A percentile compares a stretch with the other conserved stretches of the same genome.
Evolutionary conservation across 352 stramenopile genomes (phyloP).

Genomic region (Phytophthora fragariaefolia): DNA sequence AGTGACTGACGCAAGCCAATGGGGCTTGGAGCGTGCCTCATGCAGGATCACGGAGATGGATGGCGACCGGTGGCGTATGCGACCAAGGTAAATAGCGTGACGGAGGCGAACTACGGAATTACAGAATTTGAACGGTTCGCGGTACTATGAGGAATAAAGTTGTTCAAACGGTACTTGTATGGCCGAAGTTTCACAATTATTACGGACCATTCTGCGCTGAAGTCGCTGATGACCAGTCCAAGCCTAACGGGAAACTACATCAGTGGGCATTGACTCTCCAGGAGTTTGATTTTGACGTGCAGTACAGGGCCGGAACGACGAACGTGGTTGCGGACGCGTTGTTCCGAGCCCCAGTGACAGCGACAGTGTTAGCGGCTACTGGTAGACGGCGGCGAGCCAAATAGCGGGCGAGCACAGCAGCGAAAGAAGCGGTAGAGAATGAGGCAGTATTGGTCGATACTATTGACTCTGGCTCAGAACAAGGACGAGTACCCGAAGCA

Average conservation of each 20-base stretch:
- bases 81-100: neutral
- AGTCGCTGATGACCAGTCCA: neutral
- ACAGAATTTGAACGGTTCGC: neutral
- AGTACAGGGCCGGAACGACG: constrained; percentile 15
- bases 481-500: too few species aligned
- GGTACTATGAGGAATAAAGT: too few species aligned
- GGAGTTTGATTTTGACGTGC: constrained; percentile 28
- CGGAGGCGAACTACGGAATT: neutral
- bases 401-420: too few species aligned
- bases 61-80: constrained; percentile 1
- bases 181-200: neutral
- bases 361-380: neutral
- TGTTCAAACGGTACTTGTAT: neutral
- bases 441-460: too few species aligned
- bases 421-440: too few species aligned
- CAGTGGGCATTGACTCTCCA: constrained; percentile 30
- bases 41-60: neutral
- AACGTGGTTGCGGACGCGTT: constrained; percentile 26
- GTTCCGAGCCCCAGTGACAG: constrained; percentile 8
- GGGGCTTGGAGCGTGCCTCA: neutral
- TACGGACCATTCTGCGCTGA: too few species aligned
- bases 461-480: too few species aligned
- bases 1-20: neutral
- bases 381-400: neutral
- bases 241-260: constrained; percentile 12